Evolutionary conservation across 352 stramenopile species (phyloP).

Genomic region (Phytophthora agathidicida): DNA sequence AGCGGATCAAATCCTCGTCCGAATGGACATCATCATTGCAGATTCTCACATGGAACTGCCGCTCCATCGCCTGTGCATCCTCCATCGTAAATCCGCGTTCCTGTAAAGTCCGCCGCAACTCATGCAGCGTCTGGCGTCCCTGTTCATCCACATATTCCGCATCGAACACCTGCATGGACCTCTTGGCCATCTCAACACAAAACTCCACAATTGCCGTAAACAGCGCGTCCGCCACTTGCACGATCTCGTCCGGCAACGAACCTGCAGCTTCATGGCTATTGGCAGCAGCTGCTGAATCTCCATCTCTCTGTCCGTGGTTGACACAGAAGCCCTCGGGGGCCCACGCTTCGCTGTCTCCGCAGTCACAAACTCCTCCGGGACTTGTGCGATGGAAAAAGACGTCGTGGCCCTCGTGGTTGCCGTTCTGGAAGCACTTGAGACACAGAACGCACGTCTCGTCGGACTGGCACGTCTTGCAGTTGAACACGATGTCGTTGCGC

Average conservation of each 20-base stretch:
- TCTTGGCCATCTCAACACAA: conserved; percentile 74
- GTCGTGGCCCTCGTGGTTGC: conserved; percentile 95
- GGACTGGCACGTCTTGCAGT: conserved; percentile 97
- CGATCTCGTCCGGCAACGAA: conserved; percentile 45
- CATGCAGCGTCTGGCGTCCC: conserved; percentile 47
- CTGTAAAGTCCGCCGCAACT: conserved; percentile 26
- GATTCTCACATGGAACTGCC: conserved; percentile 91
- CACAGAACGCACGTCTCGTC: conserved; percentile 98
- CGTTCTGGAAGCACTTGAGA: conserved; percentile 95
- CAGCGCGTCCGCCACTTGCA: conserved; percentile 62
- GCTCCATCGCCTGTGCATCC: conserved; percentile 36
- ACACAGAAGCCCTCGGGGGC: conserved; percentile 93
- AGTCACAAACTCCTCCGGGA: conserved; percentile 96
- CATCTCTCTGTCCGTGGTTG: conserved; percentile 74
- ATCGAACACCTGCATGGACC: conserved; percentile 77
- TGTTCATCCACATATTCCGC: conserved; percentile 56
- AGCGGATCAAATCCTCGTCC: conserved; percentile 96
- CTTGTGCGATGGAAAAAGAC: conserved; percentile 85
- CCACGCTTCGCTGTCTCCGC: conserved; percentile 98
- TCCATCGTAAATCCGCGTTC: conserved; percentile 16
- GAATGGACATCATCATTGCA: conserved; percentile 99
- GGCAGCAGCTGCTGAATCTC: neutral
- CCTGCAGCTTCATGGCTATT: conserved; percentile 30
- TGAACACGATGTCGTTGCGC: conserved; percentile 98
- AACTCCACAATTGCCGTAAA: conserved; percentile 78